Base-by-base conservation (phyloP, 1,139 yeast genomes). In the Protomyces macrosporus region DNA sequence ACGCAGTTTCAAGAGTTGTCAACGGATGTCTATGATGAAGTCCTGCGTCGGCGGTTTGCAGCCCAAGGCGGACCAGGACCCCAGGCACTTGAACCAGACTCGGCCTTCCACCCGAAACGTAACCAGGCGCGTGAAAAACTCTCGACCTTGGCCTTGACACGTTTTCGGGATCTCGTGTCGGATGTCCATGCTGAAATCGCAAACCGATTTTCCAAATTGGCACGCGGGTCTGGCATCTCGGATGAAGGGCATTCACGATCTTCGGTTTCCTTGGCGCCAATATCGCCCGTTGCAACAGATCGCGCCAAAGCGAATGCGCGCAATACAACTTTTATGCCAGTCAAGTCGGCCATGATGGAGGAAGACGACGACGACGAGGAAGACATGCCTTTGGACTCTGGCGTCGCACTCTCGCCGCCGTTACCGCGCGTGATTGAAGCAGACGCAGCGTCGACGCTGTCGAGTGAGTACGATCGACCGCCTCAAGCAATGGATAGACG, bases 121-220 rank as follows among this genome's bases (percentile, higher is more conserved):
- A 95, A 95, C 74, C 96, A 90, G 75, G 98, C 98, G 3, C 82
- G 99, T 70, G 91, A 89, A 73, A 93, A 91, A 75, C 81, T 95
- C 69, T 88, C 97, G 1, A 84, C 90, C 53, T 81, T 95, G 67
- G 95, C 97, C 0, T 85, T 86, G 65, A 76, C 86, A 9, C 77
- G 98, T 66, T 93, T 93, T 76, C 86, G 86, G 71, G 98, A 93
- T 74, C 82, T 95, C 72, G 96, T 90, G 10, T 86, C 88, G 65
- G 99, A 95, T 74, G 91, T 93, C 55, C 79, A 88, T 56, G 88
- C 78, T 73, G 99, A 95, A 74, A 88, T 91, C 59, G 90, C 87
- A 71, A 82, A 97, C 71, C 80, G 98, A 71, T 81, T 81, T 32
- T 82, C 84, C 1, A 16, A 16, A 9, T 5, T 42, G 32, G 53